These are phyloP conservation scores for Trichophyton rubrum DNA, from an alignment of 2,329 filamentous ascomycete species.

Conservation along the genomic window DNA sequence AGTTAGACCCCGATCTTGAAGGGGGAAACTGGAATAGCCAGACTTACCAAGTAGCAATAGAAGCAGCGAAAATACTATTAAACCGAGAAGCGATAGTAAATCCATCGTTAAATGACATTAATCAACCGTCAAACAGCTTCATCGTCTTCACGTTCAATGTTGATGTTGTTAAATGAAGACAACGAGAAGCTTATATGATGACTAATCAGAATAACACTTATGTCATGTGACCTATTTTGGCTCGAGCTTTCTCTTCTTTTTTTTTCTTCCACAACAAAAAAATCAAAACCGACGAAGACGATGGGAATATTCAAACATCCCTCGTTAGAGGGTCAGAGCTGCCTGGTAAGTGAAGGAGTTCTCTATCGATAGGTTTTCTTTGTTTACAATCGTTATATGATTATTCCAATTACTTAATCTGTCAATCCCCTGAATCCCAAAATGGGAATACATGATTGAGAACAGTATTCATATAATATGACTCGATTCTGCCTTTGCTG, in stretches of 20 bases:
- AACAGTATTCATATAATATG: constrained; percentile 25
- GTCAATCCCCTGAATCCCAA: constrained; percentile 66
- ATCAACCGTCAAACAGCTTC: neutral
- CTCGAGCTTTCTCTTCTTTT: neutral
- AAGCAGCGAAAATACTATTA: constrained; percentile 1
- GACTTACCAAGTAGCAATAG: constrained; percentile 7
- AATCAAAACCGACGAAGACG: neutral
- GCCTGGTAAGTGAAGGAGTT: constrained; percentile 21
- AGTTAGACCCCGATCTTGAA: constrained; percentile 15
- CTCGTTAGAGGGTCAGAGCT: neutral
- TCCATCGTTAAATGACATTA: neutral
- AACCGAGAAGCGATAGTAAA: constrained; percentile 6
- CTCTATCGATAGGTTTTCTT: neutral
- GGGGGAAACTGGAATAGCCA: neutral
- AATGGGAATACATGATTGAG: constrained; percentile 21
- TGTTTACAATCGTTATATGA: constrained; percentile 39
- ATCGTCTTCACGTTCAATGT: neutral
- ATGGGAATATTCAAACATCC: neutral
- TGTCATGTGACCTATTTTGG: neutral
- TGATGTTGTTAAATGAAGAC: neutral
- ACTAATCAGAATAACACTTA: neutral
- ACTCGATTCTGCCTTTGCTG: constrained; percentile 15
- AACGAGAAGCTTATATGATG: neutral
- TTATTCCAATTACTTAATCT: constrained; percentile 55
- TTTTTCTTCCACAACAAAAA: constrained; percentile 2